A percentile compares a stretch with the other conserved stretches of the same genome.
Conservation (phyloP, 2,329 filamentous ascomycete genomes). For the Cytospora leucostoma region DNA sequence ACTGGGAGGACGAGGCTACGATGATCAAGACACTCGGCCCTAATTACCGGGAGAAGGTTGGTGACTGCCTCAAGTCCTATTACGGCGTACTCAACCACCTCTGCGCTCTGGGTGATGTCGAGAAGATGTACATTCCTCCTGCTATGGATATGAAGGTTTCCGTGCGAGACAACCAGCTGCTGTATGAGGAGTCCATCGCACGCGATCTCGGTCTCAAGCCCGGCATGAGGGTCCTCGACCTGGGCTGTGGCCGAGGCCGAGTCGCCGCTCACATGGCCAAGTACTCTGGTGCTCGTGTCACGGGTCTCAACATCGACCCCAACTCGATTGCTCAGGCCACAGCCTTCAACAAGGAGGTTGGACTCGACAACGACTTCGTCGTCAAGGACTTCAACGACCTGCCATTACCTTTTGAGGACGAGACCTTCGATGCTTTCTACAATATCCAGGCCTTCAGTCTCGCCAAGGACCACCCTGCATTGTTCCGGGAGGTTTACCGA, state of each 20-base stretch:
- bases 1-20: constrained; percentile 52
- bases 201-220: constrained; percentile 46
- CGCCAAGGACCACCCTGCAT: constrained; percentile 48
- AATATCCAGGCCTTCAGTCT: constrained; percentile 60
- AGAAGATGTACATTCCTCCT: constrained; percentile 60
- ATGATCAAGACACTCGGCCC: constrained; percentile 51
- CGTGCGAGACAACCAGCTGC: constrained; percentile 53
- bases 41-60: constrained; percentile 52
- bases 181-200: constrained; percentile 54
- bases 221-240: constrained; percentile 51
- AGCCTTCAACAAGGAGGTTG: constrained; percentile 45
- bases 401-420: constrained; percentile 52
- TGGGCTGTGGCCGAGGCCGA: constrained; percentile 55
- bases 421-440: constrained; percentile 54
- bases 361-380: constrained; percentile 49
- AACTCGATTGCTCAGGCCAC: constrained; percentile 52
- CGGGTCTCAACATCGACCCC: constrained; percentile 56
- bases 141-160: constrained; percentile 52
- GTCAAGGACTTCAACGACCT: constrained; percentile 54
- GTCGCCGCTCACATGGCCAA: constrained; percentile 56
- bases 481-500: constrained; percentile 52
- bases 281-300: constrained; percentile 48
- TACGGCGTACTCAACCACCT: constrained; percentile 58
- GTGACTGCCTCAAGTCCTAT: constrained; percentile 53
- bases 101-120: constrained; percentile 56